Conservation (phyloP, 192 early-diverging fungal genomes). For the Spizellomyces punctatus region DNA sequence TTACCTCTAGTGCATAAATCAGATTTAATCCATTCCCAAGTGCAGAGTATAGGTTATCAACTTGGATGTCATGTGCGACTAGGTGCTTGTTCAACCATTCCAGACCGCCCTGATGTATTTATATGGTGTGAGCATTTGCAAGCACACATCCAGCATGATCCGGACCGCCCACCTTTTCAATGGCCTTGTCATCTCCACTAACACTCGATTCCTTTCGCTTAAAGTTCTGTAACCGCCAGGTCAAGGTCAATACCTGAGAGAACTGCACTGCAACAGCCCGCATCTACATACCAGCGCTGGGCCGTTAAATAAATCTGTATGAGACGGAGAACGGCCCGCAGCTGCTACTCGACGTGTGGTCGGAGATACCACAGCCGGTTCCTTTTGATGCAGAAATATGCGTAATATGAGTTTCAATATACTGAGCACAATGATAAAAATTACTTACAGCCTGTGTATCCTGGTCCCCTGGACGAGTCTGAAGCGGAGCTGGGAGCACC, state of each 20-base stretch:
- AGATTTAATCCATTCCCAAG: conserved; percentile 50
- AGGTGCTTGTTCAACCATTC: conserved; percentile 55
- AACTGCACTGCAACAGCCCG: too few species aligned
- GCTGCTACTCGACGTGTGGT: not conserved
- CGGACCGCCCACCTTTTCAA: conserved; percentile 47
- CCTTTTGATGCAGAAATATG: conserved; percentile 7
- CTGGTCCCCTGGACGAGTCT: too few species aligned
- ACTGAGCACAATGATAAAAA: too few species aligned
- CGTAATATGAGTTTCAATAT: too few species aligned
- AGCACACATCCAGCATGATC: not conserved
- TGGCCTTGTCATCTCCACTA: conserved; percentile 53
- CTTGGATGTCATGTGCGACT: conserved; percentile 30
- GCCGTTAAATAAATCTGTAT: conserved; percentile 21
- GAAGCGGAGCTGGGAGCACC: too few species aligned
- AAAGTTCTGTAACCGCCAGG: conserved; percentile 27
- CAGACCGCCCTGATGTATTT: conserved; percentile 35
- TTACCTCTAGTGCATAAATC: conserved; percentile 53
- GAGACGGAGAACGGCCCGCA: conserved; percentile 9
- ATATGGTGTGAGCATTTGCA: not conserved
- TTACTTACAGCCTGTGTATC: too few species aligned
- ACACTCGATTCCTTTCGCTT: conserved; percentile 46
- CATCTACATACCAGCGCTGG: not conserved
- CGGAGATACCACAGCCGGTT: conserved; percentile 17
- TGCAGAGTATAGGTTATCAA: conserved; percentile 40
- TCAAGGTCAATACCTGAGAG: not conserved